Evolutionary conservation across 2,329 filamentous ascomycete genomes (phyloP).

Genomic region (Annulohypoxylon truncatum): DNA sequence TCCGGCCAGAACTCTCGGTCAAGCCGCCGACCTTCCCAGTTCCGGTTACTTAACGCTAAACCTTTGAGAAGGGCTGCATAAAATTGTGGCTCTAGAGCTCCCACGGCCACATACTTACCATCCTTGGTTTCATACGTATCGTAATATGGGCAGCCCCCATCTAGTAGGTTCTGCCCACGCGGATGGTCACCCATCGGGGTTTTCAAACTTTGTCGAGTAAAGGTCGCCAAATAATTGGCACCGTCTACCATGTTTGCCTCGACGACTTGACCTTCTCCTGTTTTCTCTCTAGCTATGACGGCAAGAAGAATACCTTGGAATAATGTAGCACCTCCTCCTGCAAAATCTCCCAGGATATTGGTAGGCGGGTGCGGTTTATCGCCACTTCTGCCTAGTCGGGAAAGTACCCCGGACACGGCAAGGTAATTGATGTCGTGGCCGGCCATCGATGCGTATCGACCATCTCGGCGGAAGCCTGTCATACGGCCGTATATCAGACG

Average conservation of each 20-base stretch:
- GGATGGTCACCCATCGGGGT: slow-evolving; percentile 70
- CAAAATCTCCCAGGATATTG: slow-evolving; percentile 92
- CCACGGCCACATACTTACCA: slow-evolving; percentile 84
- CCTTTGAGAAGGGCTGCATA: slow-evolving; percentile 75
- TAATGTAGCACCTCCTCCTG: slow-evolving; percentile 84
- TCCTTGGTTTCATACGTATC: slow-evolving; percentile 89
- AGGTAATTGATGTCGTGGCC: slow-evolving; percentile 98
- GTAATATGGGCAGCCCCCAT: slow-evolving; percentile 89
- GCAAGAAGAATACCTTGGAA: slow-evolving; percentile 87
- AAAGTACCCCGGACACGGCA: slow-evolving; percentile 83
- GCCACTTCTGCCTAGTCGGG: slow-evolving; percentile 76
- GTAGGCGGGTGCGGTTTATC: slow-evolving; percentile 81
- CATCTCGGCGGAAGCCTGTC: slow-evolving; percentile 90
- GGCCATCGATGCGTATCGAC: slow-evolving; percentile 86
- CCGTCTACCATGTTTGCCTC: slow-evolving; percentile 99
- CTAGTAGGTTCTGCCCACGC: slow-evolving; percentile 81
- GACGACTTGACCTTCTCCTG: slow-evolving; percentile 84
- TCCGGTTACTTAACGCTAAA: slow-evolving; percentile 66
- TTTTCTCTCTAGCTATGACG: slow-evolving; percentile 71
- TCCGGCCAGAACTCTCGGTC: slow-evolving; percentile 75
- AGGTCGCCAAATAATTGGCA: slow-evolving; percentile 79
- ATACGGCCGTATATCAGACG: slow-evolving; percentile 84
- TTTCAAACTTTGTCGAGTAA: slow-evolving; percentile 76
- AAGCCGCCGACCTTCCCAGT: slow-evolving; percentile 64
- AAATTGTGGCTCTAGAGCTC: slow-evolving; percentile 89